These are phyloP conservation scores for Pontederia paniculata DNA, from an alignment of 176 grass and related monocot genomes.

Conservation along the genomic window DNA sequence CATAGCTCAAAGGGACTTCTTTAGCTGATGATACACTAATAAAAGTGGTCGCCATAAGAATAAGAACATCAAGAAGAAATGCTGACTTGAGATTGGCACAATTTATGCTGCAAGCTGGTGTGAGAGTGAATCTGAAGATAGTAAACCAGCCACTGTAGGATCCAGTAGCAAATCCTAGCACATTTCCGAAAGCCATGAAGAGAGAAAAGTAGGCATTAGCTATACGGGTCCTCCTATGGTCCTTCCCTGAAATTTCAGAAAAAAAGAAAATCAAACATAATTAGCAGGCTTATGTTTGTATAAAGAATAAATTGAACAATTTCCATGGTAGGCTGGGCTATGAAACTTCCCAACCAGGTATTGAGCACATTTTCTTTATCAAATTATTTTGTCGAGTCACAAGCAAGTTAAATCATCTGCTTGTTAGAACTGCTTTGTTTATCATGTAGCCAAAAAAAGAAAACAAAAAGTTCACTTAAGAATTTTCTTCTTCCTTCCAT, in stretches of 20 bases:
- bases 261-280: conserved; percentile 11
- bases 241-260: conserved; percentile 53
- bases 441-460: neutral
- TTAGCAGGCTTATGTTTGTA: neutral
- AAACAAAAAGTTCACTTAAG: neutral
- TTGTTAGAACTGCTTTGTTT: neutral
- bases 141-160: conserved; percentile 66
- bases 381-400: neutral
- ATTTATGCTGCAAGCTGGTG: conserved; percentile 49
- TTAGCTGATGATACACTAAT: conserved; percentile 49
- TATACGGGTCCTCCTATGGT: conserved; percentile 72
- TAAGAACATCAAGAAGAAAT: conserved; percentile 68
- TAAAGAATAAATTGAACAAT: too few species aligned
- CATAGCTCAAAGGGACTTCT: conserved; percentile 31
- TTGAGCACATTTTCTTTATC: neutral
- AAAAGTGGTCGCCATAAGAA: conserved; percentile 53
- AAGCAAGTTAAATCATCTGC: neutral
- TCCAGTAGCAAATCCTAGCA: conserved; percentile 79
- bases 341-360: neutral
- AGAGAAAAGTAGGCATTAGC: conserved; percentile 94
- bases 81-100: conserved; percentile 92
- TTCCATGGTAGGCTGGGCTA: neutral
- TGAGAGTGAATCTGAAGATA: conserved; percentile 74
- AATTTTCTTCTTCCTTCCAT: neutral
- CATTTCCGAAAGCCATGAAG: conserved; percentile 91